Conservation (phyloP, 2,329 filamentous ascomycete species). For the Scedosporium minutisporum region DNA sequence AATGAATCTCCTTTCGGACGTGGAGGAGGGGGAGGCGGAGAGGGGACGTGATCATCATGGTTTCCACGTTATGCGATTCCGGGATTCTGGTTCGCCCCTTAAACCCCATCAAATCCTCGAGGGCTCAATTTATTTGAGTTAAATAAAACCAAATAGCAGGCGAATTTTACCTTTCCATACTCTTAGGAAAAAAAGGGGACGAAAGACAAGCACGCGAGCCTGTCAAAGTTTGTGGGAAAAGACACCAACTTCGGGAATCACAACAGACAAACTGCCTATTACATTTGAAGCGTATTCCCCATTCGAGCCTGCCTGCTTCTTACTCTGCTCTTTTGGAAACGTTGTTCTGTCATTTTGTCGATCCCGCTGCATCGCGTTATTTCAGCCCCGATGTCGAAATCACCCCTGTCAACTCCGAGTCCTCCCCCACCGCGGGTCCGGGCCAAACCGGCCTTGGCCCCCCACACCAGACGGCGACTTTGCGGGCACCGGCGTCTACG, state of each 20-base stretch:
- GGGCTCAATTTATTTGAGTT: not conserved
- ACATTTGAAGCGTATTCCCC: too few species aligned
- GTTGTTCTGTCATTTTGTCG: not conserved
- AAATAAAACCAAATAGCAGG: not conserved
- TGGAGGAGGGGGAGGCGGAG: not conserved
- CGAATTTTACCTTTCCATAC: too few species aligned
- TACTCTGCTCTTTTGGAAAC: not conserved
- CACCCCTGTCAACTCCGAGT: slow-evolving; percentile 1
- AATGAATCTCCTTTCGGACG: not conserved
- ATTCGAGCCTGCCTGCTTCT: not conserved
- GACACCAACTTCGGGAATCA: not conserved
- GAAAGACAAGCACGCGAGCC: not conserved
- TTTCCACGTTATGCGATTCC: not conserved
- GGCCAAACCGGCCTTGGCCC: not conserved
- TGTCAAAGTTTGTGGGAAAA: not conserved
- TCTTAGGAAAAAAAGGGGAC: too few species aligned
- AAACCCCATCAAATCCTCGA: not conserved
- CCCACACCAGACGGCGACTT: too few species aligned
- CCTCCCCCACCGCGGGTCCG: not conserved
- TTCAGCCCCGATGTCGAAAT: slow-evolving; percentile 6
- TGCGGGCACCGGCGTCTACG: not conserved
- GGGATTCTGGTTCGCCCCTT: not conserved
- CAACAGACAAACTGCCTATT: too few species aligned
- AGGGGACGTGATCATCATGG: not conserved
- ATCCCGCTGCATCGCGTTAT: slow-evolving; percentile 1